Evolutionary conservation across 179 eudicot species (phyloP).

Genomic region (Gypsophila paniculata): DNA sequence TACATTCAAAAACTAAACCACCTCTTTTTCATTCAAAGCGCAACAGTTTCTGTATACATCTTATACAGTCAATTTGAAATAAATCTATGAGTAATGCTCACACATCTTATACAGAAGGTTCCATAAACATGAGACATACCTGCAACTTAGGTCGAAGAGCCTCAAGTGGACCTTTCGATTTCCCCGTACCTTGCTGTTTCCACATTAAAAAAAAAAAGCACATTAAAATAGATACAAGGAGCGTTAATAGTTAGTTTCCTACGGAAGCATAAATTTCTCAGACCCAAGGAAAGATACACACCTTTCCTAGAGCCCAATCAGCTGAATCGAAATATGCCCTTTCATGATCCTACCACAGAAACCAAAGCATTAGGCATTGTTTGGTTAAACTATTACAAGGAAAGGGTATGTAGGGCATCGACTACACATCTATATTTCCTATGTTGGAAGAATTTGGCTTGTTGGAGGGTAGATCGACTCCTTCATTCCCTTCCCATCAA

Average conservation of each 20-base stretch:
- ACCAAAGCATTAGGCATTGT: conserved; percentile 18
- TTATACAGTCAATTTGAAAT: too few relatives aligned
- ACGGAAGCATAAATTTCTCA: neutral
- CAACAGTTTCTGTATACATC: too few relatives aligned
- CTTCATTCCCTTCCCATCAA: neutral
- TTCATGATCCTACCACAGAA: conserved; percentile 75
- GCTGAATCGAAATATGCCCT: conserved; percentile 97
- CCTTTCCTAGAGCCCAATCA: conserved; percentile 98
- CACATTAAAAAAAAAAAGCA: neutral
- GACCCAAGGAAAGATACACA: too few relatives aligned
- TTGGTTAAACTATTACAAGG: neutral
- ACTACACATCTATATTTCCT: neutral
- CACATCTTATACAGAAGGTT: too few relatives aligned
- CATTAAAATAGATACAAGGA: neutral
- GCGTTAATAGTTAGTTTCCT: neutral
- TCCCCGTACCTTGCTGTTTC: conserved; percentile 79
- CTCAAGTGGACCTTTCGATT: conserved; percentile 96
- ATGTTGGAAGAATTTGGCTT: neutral
- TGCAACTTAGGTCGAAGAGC: conserved; percentile 89
- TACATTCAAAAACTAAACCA: too few relatives aligned
- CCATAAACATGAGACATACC: neutral
- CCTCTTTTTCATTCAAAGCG: too few relatives aligned
- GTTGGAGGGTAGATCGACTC: too few relatives aligned
- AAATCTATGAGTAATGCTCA: too few relatives aligned
- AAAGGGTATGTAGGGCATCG: neutral